Base-by-base conservation (phyloP, 805 yeast genomes). In the Candida orba region DNA sequence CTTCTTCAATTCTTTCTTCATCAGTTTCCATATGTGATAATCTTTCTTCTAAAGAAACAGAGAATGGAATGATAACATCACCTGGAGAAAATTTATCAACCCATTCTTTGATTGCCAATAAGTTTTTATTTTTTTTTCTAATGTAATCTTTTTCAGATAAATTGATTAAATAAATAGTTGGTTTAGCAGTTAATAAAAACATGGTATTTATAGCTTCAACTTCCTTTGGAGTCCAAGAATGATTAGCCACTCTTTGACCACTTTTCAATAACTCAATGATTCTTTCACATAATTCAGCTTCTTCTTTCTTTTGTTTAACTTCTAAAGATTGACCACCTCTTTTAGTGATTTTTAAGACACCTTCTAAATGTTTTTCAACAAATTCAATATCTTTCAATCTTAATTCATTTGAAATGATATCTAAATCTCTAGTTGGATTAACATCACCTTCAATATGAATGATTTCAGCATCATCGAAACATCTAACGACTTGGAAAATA, bases 371-470 rank as follows among this genome's bases (percentile, higher is more conserved):
- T 73, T 87, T 90, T 59, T 79, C 79, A 53, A 90, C 84, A 61
- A 93, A 93, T 70, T 93, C 99, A 56, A 93, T 89, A 69, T 93
- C 99, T 72, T 93, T 93, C 64, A 91, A 76, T 71, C 96, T 83
- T 67, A 93, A 78, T 73, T 93, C 99, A 52, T 84, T 86, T 54
- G 76, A 75, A 63, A 93, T 87, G 63, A 93, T 91, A 53, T 86
- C 93, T 69, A 93, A 78, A 69, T 93, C 99, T 63, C 95, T 86
- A 41, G 78, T 81, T 51, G 99, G 99, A 68, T 93, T 81, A 50
- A 93, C 99, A 58, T 90, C 96, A 64, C 93, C 93, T 70, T 89
- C 96, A 58, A 93, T 85, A 69, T 93, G 99, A 57, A 90, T 89
- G 59, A 93, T 93, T 63, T 93, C 99, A 33, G 96, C 95, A 67